phyloP scores from a whole-genome alignment of 2,329 filamentous ascomycete species.

The Exophiala sp. region DNA sequence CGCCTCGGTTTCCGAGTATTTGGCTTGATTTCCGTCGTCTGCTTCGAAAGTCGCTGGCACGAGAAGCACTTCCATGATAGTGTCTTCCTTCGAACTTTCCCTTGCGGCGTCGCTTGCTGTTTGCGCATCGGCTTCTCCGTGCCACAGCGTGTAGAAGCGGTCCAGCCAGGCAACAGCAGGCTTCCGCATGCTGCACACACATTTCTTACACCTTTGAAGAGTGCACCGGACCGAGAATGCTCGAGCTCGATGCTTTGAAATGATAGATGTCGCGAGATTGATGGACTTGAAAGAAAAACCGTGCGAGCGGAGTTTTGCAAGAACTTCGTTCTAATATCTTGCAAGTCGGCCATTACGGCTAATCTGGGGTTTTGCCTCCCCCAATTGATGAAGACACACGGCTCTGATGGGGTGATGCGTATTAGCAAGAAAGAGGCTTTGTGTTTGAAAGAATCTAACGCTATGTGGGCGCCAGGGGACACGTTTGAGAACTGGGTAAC shows the following conservation, averaged over 20 bases:
- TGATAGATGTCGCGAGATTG: conserved; percentile 36
- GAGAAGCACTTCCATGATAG: conserved; percentile 11
- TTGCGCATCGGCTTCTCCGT: background rate
- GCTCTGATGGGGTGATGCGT: too few species aligned
- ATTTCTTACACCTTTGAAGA: conserved; percentile 28
- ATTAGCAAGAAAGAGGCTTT: too few species aligned
- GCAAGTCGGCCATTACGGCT: conserved; percentile 35
- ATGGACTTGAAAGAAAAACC: conserved; percentile 2
- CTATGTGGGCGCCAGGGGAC: too few species aligned
- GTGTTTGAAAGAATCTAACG: background rate
- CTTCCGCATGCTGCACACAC: conserved; percentile 40
- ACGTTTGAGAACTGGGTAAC: too few species aligned
- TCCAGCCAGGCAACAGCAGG: conserved; percentile 32
- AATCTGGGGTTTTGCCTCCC: background rate
- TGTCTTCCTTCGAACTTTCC: conserved; percentile 15
- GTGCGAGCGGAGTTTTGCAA: conserved; percentile 27
- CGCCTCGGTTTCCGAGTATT: background rate
- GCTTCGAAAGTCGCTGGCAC: conserved; percentile 14
- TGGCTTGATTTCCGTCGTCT: background rate
- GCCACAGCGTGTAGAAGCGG: conserved; percentile 26
- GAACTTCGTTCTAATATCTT: conserved; percentile 4
- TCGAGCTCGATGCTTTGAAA: conserved; percentile 17
- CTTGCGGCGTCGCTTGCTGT: background rate
- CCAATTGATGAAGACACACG: too few species aligned
- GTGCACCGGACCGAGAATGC: conserved; percentile 2